Percentiles rank a stretch among this genome's conserved stretches.
Conservation (phyloP, 2,329 filamentous ascomycete species). For the Incumbomyces delicatus region DNA sequence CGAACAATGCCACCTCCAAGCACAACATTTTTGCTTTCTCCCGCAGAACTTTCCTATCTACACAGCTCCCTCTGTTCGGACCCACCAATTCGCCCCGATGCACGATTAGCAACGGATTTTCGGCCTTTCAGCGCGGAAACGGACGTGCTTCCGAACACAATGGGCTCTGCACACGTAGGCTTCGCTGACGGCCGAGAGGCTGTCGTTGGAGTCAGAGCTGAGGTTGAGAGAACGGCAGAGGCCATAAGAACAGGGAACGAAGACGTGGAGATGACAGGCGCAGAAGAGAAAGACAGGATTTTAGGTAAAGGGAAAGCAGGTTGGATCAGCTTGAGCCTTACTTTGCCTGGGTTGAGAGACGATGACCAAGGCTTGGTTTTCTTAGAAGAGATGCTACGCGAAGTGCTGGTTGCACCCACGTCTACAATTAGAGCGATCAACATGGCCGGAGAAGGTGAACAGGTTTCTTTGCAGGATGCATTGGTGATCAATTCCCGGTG, state of each 20-base stretch:
- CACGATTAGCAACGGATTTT: conserved; percentile 70
- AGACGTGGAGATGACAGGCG: conserved; percentile 12
- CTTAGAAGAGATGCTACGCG: conserved; percentile 74
- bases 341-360: conserved; percentile 82
- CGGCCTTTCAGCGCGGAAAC: conserved; percentile 84
- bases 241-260: conserved; percentile 23
- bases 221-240: conserved; percentile 65
- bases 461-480: conserved; percentile 44
- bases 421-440: not conserved
- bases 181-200: conserved; percentile 94
- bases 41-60: conserved; percentile 91
- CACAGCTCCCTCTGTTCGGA: conserved; percentile 72
- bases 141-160: conserved; percentile 76
- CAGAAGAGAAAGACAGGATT: conserved; percentile 15
- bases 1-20: not conserved
- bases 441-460: not conserved
- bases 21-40: conserved; percentile 49
- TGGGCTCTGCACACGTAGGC: conserved; percentile 86
- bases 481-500: conserved; percentile 83
- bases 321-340: conserved; percentile 85
- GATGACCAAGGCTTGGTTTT: conserved; percentile 87
- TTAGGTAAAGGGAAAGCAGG: conserved; percentile 42
- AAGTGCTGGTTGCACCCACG: conserved; percentile 63
- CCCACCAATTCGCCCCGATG: conserved; percentile 84
- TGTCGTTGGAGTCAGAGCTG: conserved; percentile 88